These are phyloP conservation scores for Aspergillus sp. DNA, from an alignment of 2,329 filamentous ascomycete species.

Conservation along the genomic window DNA sequence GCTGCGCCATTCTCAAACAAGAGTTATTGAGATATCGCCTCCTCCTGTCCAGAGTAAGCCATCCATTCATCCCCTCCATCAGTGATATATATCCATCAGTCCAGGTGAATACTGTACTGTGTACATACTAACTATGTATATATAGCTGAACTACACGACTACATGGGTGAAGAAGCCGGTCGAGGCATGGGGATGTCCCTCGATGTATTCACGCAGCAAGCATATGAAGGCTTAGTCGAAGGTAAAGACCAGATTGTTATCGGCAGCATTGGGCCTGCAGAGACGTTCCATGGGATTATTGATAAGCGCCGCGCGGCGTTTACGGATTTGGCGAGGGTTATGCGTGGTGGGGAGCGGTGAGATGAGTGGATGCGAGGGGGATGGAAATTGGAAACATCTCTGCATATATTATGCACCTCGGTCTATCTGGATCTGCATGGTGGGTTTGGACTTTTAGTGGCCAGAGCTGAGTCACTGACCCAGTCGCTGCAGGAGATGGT, in stretches of 20 bases:
- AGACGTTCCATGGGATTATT: slow-evolving; percentile 34
- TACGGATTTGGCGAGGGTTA: slow-evolving; percentile 11
- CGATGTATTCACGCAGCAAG: slow-evolving; percentile 45
- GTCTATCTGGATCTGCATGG: too few species aligned
- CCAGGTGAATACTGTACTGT: neutral
- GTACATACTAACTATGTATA: neutral
- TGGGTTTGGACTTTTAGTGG: too few species aligned
- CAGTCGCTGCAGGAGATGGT: too few species aligned
- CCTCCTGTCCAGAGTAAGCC: slow-evolving; percentile 38
- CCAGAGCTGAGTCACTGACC: too few species aligned
- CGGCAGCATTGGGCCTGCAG: slow-evolving; percentile 28
- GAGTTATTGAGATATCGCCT: slow-evolving; percentile 53
- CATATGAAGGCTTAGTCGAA: slow-evolving; percentile 44
- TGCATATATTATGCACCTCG: too few species aligned
- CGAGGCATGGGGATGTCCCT: slow-evolving; percentile 50
- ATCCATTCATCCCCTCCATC: neutral
- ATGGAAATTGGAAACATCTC: too few species aligned
- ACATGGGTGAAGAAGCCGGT: slow-evolving; percentile 40
- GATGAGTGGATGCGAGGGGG: too few species aligned
- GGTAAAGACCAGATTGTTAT: slow-evolving; percentile 47
- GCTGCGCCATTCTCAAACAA: slow-evolving; percentile 29
- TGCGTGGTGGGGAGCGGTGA: neutral
- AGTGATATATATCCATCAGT: neutral
- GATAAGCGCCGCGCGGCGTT: slow-evolving; percentile 26
- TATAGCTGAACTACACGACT: slow-evolving; percentile 52